phyloP scores from a whole-genome alignment of 2,329 filamentous ascomycete species.

The Onygena corvina region DNA sequence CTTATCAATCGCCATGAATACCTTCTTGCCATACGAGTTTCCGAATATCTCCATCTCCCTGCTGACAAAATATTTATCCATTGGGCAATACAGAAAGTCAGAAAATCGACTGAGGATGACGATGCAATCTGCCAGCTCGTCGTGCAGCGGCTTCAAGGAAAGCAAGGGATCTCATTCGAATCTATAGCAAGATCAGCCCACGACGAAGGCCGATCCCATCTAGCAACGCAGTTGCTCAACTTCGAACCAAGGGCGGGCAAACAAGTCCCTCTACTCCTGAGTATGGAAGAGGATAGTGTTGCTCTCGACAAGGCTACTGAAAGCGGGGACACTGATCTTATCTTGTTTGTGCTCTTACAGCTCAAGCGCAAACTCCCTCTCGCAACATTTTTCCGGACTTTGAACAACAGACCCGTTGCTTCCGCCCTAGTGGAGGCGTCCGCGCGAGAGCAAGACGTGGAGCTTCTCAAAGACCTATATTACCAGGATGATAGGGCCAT shows the following conservation, averaged over 20 bases:
- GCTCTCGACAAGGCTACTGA: slow-evolving; percentile 94
- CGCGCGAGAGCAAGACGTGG: slow-evolving; percentile 64
- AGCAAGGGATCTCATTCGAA: slow-evolving; percentile 89
- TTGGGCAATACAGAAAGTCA: slow-evolving; percentile 92
- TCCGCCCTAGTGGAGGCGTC: slow-evolving; percentile 81
- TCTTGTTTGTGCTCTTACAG: slow-evolving; percentile 78
- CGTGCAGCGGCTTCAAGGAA: slow-evolving; percentile 73
- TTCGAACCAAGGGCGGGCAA: slow-evolving; percentile 91
- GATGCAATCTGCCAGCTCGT: slow-evolving; percentile 76
- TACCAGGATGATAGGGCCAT: slow-evolving; percentile 90
- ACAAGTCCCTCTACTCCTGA: slow-evolving; percentile 83
- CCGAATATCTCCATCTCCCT: slow-evolving; percentile 72
- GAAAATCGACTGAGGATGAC: slow-evolving; percentile 71
- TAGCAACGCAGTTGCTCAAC: slow-evolving; percentile 83
- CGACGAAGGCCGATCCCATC: slow-evolving; percentile 76
- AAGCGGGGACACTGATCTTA: slow-evolving; percentile 83
- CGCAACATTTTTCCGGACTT: slow-evolving; percentile 80
- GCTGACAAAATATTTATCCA: slow-evolving; percentile 88
- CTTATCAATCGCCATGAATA: slow-evolving; percentile 86
- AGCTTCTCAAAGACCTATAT: slow-evolving; percentile 85
- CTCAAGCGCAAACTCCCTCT: slow-evolving; percentile 83
- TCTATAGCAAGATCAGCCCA: slow-evolving; percentile 86
- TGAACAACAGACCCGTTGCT: slow-evolving; percentile 74
- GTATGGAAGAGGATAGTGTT: slow-evolving; percentile 90
- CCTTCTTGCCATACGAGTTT: slow-evolving; percentile 74